These are phyloP conservation scores for Crepidotus variabilis DNA, from an alignment of 768 basidiomycete species.

Conservation along the genomic window DNA sequence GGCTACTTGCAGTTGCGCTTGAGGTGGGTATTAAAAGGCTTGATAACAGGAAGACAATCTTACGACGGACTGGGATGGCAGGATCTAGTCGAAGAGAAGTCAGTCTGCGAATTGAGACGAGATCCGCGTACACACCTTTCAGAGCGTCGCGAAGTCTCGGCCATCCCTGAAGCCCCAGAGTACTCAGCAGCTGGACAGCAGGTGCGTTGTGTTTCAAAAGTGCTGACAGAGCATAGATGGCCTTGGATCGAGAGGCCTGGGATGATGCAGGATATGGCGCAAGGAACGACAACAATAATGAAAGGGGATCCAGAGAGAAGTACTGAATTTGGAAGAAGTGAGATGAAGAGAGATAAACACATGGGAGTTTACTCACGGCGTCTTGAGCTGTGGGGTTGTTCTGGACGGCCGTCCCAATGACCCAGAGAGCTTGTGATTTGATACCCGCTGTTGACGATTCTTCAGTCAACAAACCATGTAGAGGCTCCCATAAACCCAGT, in stretches of 20 bases:
- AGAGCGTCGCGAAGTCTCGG: conserved; percentile 51
- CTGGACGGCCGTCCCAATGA: conserved; percentile 84
- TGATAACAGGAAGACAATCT: conserved; percentile 73
- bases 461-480: conserved; percentile 60
- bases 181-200: conserved; percentile 53
- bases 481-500: conserved; percentile 74
- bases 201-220: conserved; percentile 72
- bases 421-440: conserved; percentile 73
- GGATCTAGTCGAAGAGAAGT: conserved; percentile 50
- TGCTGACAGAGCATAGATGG: conserved; percentile 77
- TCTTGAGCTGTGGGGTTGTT: conserved; percentile 86
- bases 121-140: conserved; percentile 40
- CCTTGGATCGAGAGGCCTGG: conserved; percentile 65
- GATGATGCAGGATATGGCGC: conserved; percentile 45
- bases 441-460: conserved; percentile 54
- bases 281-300: conserved; percentile 59
- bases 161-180: conserved; percentile 59
- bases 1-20: conserved; percentile 10
- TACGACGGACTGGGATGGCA: conserved; percentile 72
- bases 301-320: conserved; percentile 61
- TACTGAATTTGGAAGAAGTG: conserved; percentile 38
- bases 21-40: conserved; percentile 56
- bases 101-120: not conserved
- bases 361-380: conserved; percentile 44
- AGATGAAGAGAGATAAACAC: not conserved